phyloP scores from a whole-genome alignment of 1,284 basidiomycete species.

The Heterobasidion parviporum region DNA sequence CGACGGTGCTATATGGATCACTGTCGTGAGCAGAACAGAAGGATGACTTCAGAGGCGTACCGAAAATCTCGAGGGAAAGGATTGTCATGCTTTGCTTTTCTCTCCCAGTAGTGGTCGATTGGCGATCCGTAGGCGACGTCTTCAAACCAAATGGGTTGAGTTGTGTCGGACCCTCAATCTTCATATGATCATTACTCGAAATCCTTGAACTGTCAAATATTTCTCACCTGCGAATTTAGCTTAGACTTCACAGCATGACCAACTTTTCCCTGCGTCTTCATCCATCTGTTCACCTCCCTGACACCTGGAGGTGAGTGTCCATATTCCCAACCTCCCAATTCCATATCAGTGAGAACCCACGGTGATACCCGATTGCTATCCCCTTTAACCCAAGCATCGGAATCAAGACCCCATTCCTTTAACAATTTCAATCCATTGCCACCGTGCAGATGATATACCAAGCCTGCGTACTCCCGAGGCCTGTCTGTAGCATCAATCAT shows the following conservation, averaged over 20 bases:
- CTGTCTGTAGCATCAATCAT: conserved; percentile 61
- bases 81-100: conserved; percentile 76
- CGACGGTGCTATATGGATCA: conserved; percentile 43
- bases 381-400: neutral
- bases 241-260: conserved; percentile 12
- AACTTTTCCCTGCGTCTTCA: conserved; percentile 21
- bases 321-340: conserved; percentile 72
- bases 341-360: conserved; percentile 9
- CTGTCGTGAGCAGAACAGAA: neutral
- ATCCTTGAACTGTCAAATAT: neutral
- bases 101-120: conserved; percentile 34
- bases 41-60: conserved; percentile 26
- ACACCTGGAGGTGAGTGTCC: conserved; percentile 55
- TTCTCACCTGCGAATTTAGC: conserved; percentile 44
- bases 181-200: neutral
- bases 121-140: conserved; percentile 38
- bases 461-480: conserved; percentile 75
- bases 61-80: conserved; percentile 80
- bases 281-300: conserved; percentile 44
- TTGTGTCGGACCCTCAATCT: conserved; percentile 80
- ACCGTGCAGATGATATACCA: conserved; percentile 65
- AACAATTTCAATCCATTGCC: conserved; percentile 42
- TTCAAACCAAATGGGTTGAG: conserved; percentile 62
- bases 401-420: conserved; percentile 38
- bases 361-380: conserved; percentile 4